Conservation (phyloP, 2,329 filamentous ascomycete genomes). For the Amesomyces nigricolor region DNA sequence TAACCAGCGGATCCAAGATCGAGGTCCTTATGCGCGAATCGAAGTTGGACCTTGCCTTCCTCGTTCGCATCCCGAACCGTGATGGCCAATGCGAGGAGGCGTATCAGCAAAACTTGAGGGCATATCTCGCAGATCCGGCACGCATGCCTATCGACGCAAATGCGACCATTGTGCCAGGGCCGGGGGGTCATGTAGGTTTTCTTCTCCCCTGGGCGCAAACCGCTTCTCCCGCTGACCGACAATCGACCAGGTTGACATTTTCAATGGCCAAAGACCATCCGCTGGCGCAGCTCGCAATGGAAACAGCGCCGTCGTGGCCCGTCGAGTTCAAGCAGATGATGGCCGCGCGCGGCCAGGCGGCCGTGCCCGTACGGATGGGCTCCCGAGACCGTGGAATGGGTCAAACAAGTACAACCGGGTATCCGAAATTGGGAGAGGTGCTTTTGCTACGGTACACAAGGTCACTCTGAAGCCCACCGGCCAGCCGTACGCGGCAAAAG, state of each 20-base stretch:
- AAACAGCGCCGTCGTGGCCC: constrained; percentile 11
- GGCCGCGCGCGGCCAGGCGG: constrained; percentile 30
- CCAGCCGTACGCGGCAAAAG: constrained; percentile 81
- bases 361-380: constrained; percentile 30
- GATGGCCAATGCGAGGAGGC: constrained; percentile 59
- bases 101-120: constrained; percentile 63
- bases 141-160: constrained; percentile 32
- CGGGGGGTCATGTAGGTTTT: constrained; percentile 42
- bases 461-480: constrained; percentile 82
- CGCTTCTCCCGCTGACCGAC: constrained; percentile 5
- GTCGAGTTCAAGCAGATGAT: constrained; percentile 4
- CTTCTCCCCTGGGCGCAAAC: not conserved
- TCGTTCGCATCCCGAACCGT: constrained; percentile 76
- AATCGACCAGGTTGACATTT: constrained; percentile 25
- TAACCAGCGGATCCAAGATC: constrained; percentile 68
- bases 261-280: constrained; percentile 15
- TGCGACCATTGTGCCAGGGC: constrained; percentile 43
- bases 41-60: constrained; percentile 63
- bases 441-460: constrained; percentile 91
- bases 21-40: constrained; percentile 55
- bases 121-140: constrained; percentile 50
- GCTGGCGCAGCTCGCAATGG: not conserved
- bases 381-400: constrained; percentile 70
- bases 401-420: constrained; percentile 79
- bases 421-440: constrained; percentile 79